A percentile compares a stretch with the other conserved stretches of the same genome.
Conservation (phyloP, 345 rosid genomes). For the Xanthoceras sorbifolium region DNA sequence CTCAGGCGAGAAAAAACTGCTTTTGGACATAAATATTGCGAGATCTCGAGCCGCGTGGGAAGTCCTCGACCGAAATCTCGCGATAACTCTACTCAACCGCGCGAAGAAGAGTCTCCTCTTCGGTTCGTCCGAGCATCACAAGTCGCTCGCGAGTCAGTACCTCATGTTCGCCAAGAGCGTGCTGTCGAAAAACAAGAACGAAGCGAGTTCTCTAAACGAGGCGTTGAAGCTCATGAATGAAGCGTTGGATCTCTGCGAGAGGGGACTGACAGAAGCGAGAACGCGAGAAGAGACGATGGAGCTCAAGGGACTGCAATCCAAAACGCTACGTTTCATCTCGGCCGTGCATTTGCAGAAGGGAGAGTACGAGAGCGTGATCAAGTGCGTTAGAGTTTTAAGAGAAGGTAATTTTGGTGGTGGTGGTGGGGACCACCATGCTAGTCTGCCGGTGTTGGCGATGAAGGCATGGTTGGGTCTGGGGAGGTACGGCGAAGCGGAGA, state of each 20-base stretch:
- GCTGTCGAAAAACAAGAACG: constrained; percentile 42
- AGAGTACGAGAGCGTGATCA: constrained; percentile 82
- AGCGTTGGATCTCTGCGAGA: constrained; percentile 79
- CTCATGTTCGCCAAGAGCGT: constrained; percentile 59
- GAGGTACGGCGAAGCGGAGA: constrained; percentile 78
- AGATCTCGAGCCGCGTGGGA: constrained; percentile 94
- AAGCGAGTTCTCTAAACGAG: constrained; percentile 43
- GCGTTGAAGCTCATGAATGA: constrained; percentile 86
- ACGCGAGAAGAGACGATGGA: constrained; percentile 58
- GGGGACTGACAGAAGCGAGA: constrained; percentile 57
- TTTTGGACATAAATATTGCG: constrained; percentile 77
- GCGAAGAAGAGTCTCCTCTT: constrained; percentile 67
- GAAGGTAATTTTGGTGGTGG: constrained; percentile 47
- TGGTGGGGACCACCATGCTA: constrained; percentile 72
- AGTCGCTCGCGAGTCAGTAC: constrained; percentile 66
- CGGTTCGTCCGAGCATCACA: constrained; percentile 69
- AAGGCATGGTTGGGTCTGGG: constrained; percentile 95
- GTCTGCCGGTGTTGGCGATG: constrained; percentile 95
- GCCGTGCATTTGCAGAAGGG: constrained; percentile 88
- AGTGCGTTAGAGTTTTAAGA: constrained; percentile 85
- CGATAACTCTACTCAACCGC: constrained; percentile 72
- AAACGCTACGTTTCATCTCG: constrained; percentile 82
- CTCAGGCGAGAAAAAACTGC: constrained; percentile 61
- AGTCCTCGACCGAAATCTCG: constrained; percentile 62
- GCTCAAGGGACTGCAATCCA: constrained; percentile 55